Conservation (phyloP, 768 basidiomycete genomes). For the Tulasnella sp. region DNA sequence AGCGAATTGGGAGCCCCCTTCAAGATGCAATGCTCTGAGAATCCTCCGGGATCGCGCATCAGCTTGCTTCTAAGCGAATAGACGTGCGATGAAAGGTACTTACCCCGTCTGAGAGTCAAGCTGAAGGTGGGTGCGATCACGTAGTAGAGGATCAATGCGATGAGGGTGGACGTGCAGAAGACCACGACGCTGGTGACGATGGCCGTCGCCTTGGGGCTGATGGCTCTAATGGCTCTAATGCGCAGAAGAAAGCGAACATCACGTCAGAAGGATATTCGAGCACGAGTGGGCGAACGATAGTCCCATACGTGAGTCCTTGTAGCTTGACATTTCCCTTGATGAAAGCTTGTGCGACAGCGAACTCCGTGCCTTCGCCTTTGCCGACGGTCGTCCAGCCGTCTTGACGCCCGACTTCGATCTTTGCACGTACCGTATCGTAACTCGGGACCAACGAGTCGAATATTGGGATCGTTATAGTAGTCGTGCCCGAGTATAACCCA, state of each 20-base stretch:
- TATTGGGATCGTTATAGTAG: conserved; percentile 52
- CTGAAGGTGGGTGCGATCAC: background rate
- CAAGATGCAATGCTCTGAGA: background rate
- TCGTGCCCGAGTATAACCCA: conserved; percentile 41
- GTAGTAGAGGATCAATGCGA: background rate
- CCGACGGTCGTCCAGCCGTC: conserved; percentile 72
- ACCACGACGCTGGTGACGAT: conserved; percentile 20
- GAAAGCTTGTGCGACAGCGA: conserved; percentile 60
- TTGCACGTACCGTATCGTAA: conserved; percentile 46
- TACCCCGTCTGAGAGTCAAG: background rate
- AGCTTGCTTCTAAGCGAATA: background rate
- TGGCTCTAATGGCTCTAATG: conserved; percentile 12
- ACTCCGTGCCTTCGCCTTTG: conserved; percentile 64
- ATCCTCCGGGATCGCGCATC: background rate
- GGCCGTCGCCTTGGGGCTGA: background rate
- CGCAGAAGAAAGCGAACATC: too few relatives aligned
- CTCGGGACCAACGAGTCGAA: conserved; percentile 51
- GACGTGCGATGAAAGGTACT: background rate
- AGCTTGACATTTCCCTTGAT: conserved; percentile 60
- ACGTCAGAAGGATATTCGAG: too few relatives aligned
- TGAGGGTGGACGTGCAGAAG: conserved; percentile 17
- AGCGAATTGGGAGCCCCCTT: too few relatives aligned
- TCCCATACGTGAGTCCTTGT: conserved; percentile 60
- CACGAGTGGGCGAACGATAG: background rate
- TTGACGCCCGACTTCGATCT: conserved; percentile 65